Percentiles rank a stretch among this genome's conserved stretches.
Conservation (phyloP, 129 eudicot species). For the Saposhnikovia divaricata region DNA sequence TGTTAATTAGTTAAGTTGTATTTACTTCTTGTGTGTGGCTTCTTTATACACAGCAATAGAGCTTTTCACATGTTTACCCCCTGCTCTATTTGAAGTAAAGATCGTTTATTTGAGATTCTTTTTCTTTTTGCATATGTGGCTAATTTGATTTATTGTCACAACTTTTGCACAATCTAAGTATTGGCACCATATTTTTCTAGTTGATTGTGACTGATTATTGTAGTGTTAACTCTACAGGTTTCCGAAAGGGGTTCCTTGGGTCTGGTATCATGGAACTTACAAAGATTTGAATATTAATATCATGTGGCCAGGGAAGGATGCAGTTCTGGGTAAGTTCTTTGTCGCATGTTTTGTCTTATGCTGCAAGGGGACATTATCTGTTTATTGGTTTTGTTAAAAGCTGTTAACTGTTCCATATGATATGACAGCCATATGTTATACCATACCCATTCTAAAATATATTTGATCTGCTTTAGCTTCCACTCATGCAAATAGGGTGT, state of each 20-base stretch:
- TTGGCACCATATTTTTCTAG: neutral
- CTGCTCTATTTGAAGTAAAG: neutral
- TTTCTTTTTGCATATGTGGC: neutral
- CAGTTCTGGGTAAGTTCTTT: conserved; percentile 41
- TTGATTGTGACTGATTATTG: neutral
- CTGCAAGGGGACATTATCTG: neutral
- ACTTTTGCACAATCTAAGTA: neutral
- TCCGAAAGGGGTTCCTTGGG: conserved; percentile 84
- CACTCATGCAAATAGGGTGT: neutral
- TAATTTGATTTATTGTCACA: neutral
- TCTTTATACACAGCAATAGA: neutral
- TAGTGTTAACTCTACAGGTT: conserved; percentile 41
- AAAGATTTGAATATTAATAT: conserved; percentile 60
- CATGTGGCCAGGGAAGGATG: conserved; percentile 85
- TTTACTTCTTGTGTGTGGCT: neutral
- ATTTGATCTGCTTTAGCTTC: neutral
- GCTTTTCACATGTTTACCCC: neutral
- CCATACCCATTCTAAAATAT: neutral
- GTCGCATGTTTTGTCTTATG: neutral
- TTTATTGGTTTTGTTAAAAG: neutral
- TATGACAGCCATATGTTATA: neutral
- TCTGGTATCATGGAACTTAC: conserved; percentile 54
- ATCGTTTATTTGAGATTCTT: too few species aligned
- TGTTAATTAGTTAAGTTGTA: neutral
- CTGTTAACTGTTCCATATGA: neutral